Evolutionary conservation across 1,139 yeast genomes (phyloP), one percentile per base, ranked within the genome.

Genomic region (Yarrowia galli): DNA sequence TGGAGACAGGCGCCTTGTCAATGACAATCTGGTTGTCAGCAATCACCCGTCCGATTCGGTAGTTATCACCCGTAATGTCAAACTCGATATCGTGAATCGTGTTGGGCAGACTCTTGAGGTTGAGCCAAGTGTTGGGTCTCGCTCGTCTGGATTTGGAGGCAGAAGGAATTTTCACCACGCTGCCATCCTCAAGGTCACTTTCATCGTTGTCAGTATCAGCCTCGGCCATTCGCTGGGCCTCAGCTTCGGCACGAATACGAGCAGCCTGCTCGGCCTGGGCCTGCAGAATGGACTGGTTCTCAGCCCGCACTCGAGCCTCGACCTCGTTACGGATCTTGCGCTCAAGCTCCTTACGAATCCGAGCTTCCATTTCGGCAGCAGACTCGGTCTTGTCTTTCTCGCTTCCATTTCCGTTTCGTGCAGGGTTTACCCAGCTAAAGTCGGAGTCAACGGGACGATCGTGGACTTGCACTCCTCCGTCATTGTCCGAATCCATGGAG

Each of bases 1-100:
- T 90, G 2, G 98, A 92, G 73, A 93, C 84, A 66, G 97, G 80
- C 72, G 85, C 89, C 73, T 92, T 97, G 49, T 84, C 81, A 18
- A 92, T 84, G 69, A 90, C 86, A 1, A 85, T 82, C 65, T 85
- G 87, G 15, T 72, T 70, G 32, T 32, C 40, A n/a, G 68, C 69
- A 18, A 65, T 64, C 15, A 71, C 73, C 2, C 82, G 76, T 13
- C 83, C 82, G 35, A 80, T 72, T 22, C 72, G 70, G 61, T 76
- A 71, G 36, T 68, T 63, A 63, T 72, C 72, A 22, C 71, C 69
- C 2, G 76, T 73, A 42, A 92, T 80, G 68, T 81, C 80, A 10
- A 92, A 83, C 2, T 86, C 84, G 53, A 79, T 77, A 68, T 78
- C 79, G 13, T 82, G 80, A 20, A 78, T 73, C 70, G 83, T 81